Base-by-base conservation (phyloP, 2,329 filamentous ascomycete genomes). In the Paraconiothyrium brasiliense region DNA sequence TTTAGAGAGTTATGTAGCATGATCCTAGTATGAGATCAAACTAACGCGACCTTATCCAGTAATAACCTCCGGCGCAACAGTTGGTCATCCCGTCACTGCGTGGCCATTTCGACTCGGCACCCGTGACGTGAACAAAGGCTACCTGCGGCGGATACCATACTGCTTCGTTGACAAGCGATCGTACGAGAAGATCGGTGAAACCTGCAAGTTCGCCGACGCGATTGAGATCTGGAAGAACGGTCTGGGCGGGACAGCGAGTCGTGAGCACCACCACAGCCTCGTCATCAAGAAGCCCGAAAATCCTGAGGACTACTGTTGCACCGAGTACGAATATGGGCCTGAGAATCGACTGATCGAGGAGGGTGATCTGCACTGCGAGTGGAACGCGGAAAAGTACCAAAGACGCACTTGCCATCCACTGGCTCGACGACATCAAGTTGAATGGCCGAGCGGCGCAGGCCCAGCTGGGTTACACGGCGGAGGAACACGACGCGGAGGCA, bases 131-230 rank as follows among this genome's bases (percentile, higher is more conserved):
- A 41, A 41, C 37, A 13, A 41, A 41, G 22, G 43, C 43, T 46
- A 46, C 10, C 24, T 48, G 1, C 46, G 24, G 24, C 22, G 22
- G 2, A 48, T 48, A 10, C 46, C 46, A 10, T 48, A 48, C 46
- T 48, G 46, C 22, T 48, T 48, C 46, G 46, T 48, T 10, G 46
- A 48, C 24, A 11, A 48, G 46, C 46, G 46, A 6, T 14, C 22
- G 2, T 48, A 27, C 24, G 46, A 48, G 5, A 48, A 32, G 13
- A 48, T 48, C 24, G 41, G 20, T 9, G 16, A 20, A 6, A 2
- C 22, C 14, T 54, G 50, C 35, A 54, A 22, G 22, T 22, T 54
- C 9, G 6, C 5, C 8, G 13, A 10, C 34, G 50, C 32, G 5
- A 9, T 41, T 4, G n/a, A 24, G 4, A 16, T 54, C 8, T 54